Base-by-base conservation (phyloP, 2,329 filamentous ascomycete species). In the Colletotrichum tamarilloi region DNA sequence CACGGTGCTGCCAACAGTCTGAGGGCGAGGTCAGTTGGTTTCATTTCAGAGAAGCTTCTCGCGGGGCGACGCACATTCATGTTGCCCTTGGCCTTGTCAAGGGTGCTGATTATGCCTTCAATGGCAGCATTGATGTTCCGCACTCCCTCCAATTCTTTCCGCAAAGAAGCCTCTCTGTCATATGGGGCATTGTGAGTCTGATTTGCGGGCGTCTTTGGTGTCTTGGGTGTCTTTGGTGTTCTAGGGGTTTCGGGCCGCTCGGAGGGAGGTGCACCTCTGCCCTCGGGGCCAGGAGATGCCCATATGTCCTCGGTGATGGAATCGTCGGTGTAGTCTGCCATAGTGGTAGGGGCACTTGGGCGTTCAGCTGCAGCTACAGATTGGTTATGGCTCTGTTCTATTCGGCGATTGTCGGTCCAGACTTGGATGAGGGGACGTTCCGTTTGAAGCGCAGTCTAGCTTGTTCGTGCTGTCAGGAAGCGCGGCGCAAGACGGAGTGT, bases 101-200 rank as follows among this genome's bases (percentile, higher is more conserved):
- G 85, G 56, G 92, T 94, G 38, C 89, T 88, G 30, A 95, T 89
- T 32, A 95, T 91, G 26, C 90, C 90, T 81, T 98, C 95, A 73
- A 99, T 94, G 53, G 95, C 92, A 77, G 92, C 89, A 83, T 99
- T 99, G 80, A 98, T 94, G 77, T 93, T 93, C 72, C 93, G 91
- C 38, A 99, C 92, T 60, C 92, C 93, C 75, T 95, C 92, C 32
- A 98, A 85, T 83, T 99, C 97, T 68, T 89, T 91, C 19, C 90
- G 92, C 77, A 99, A 85, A 16, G 91, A 89, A 2, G 91, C 91
- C 75, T 98, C 94, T 58, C 94, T 92, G 75, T 93, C 92, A 77
- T 91, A 91, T 62, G 84, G 83, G 46, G 82, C 78, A 67, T 62
- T 67, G 65, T 79, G 53, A 68, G 73, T 66, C 59, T 79, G 53